A percentile compares a stretch with the other conserved stretches of the same genome.
Conservation (phyloP, 306 rosid species). For the Prunus fruticosa region DNA sequence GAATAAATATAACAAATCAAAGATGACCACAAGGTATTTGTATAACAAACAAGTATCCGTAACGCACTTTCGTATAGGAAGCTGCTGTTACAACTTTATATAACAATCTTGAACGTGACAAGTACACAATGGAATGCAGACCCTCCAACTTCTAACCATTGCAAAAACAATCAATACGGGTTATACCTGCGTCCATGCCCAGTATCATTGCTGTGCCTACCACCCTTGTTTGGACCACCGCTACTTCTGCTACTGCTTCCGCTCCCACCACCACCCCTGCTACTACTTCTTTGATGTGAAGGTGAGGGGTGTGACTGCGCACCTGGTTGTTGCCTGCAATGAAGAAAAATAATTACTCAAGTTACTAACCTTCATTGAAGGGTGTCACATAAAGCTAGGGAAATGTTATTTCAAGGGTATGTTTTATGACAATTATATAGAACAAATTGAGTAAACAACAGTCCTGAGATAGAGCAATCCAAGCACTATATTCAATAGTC, state of each 20-base stretch:
- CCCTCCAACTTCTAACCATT: neutral
- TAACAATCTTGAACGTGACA: neutral
- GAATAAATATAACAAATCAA: neutral
- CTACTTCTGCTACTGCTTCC: conserved; percentile 45
- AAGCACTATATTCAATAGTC: neutral
- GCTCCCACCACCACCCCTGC: conserved; percentile 38
- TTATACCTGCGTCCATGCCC: conserved; percentile 83
- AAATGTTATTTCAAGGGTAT: neutral
- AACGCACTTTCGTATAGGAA: neutral
- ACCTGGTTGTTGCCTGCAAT: conserved; percentile 86
- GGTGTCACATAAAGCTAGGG: conserved; percentile 6
- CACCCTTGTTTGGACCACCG: conserved; percentile 67
- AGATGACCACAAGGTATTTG: no score
- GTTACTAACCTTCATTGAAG: neutral
- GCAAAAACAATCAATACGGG: conserved; percentile 55
- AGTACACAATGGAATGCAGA: neutral
- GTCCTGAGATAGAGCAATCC: neutral
- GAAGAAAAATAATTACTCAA: conserved; percentile 7
- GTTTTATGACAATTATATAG: neutral
- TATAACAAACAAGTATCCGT: neutral
- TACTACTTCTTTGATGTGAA: conserved; percentile 58
- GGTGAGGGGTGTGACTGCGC: conserved; percentile 48
- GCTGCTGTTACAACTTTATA: neutral
- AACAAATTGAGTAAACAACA: no score
- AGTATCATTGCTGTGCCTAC: conserved; percentile 55